Evolutionary conservation across 2,329 filamentous ascomycete genomes (phyloP), one percentile per base, ranked within the genome.

Genomic region (Neonectria coccinea): DNA sequence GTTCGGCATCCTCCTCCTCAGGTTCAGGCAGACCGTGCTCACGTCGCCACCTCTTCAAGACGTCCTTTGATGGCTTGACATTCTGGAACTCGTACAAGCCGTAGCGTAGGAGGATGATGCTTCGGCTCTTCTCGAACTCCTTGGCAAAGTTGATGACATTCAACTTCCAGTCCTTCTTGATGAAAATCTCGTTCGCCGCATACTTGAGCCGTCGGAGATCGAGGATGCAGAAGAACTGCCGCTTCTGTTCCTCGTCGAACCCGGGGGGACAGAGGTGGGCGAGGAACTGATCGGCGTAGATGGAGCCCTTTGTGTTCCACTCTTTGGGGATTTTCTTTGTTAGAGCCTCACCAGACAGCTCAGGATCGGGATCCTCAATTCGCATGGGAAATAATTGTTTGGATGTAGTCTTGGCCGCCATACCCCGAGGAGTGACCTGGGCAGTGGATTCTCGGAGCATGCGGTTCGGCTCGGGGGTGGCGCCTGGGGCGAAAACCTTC

Each of bases 61-160:
- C 80, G 42, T 87, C 85, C 65, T 83, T 84, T 0, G 86, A 87
- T 1, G 86, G 85, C 71, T 87, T 87, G 45, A 88, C 83, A 18
- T 85, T 88, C 78, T 88, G 87, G 78, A 89, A 89, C 70, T 88
- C 85, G 71, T 89, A 89, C 2, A 89, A 81, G 2, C 86, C 87
- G 66, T 89, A 89, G 52, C 86, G 85, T 60, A 89, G 73, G 77
- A 89, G 83, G 62, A 89, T 88, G 47, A 89, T 78, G 69, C 86
- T 87, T 53, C 87, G 82, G 72, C 86, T 89, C 79, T 89, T 89
- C 74, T 89, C 87, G 65, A 87, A 89, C 74, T 89, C 87, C 74
- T 88, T 89, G 42, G 87, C 86, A 62, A 89, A 89, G 74, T 88
- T 89, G 67, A 86, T 75, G 18, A 89, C 83, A 67, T 89, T 89